phyloP scores from a whole-genome alignment of 257 asterid species.

The Parsonsia alboflavescens region DNA sequence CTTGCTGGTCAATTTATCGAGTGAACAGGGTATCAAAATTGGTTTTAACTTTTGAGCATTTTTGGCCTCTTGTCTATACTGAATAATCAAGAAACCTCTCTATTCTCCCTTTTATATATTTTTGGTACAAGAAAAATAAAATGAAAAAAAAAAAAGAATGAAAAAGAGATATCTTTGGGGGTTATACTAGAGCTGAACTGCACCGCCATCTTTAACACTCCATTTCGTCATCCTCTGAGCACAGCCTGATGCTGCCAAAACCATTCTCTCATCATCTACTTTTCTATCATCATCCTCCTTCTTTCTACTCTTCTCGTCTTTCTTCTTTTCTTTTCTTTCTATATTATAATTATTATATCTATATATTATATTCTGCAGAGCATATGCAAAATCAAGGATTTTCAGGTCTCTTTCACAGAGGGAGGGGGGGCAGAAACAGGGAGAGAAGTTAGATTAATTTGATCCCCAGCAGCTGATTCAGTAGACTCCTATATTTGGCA shows the following conservation, averaged over 20 bases:
- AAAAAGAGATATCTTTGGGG: background rate
- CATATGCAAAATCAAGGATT: slow-evolving; percentile 6
- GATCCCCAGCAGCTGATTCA: background rate
- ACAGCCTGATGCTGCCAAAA: slow-evolving; percentile 59
- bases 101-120: no score
- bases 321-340: background rate
- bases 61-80: no score
- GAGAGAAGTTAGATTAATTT: slow-evolving; percentile 4
- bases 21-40: no score
- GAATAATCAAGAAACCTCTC: no score
- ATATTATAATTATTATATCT: slow-evolving; percentile 3
- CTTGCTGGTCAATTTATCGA: no score
- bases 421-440: background rate
- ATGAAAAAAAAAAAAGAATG: no score
- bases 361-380: background rate
- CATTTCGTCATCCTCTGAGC: slow-evolving; percentile 45
- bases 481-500: slow-evolving; percentile 34
- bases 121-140: no score
- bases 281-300: slow-evolving; percentile 11
- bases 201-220: slow-evolving; percentile 51
- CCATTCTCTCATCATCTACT: slow-evolving; percentile 15
- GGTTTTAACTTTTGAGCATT: no score
- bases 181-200: background rate
- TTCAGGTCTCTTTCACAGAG: background rate
- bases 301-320: slow-evolving; percentile 15